phyloP scores from a whole-genome alignment of 441 rosid genomes.

The Croton setiger region DNA sequence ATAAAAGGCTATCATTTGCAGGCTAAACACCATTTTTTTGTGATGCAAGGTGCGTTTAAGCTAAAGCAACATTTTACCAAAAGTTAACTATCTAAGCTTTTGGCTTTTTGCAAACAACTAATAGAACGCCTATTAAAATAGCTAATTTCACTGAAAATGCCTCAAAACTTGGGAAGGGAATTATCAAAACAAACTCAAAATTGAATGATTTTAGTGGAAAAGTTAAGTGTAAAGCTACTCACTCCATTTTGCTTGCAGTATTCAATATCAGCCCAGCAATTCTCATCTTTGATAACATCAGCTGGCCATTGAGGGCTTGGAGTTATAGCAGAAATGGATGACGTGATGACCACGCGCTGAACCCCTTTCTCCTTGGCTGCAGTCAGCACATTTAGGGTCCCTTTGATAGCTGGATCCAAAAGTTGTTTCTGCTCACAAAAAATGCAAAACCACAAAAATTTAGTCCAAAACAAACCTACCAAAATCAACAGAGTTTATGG shows the following conservation, averaged over 20 bases:
- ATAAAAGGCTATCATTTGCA: too few species aligned
- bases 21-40: too few species aligned
- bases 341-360: constrained; percentile 75
- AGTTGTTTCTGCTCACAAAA: constrained; percentile 50
- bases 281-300: constrained; percentile 60
- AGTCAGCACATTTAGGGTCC: constrained; percentile 68
- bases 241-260: constrained; percentile 70
- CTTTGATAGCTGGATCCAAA: constrained; percentile 81
- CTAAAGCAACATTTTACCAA: too few species aligned
- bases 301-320: constrained; percentile 89
- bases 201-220: too few species aligned
- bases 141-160: too few species aligned
- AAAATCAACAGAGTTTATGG: neutral
- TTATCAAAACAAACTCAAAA: too few species aligned
- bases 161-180: too few species aligned
- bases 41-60: too few species aligned
- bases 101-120: too few species aligned
- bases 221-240: constrained; percentile 6
- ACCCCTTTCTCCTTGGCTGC: constrained; percentile 76
- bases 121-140: too few species aligned
- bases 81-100: too few species aligned
- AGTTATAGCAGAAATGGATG: constrained; percentile 68
- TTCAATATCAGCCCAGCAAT: constrained; percentile 81
- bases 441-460: neutral
- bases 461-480: neutral